Base-by-base conservation (phyloP, 225 moss, liverwort and hornwort species). In the Bryum argenteum region DNA sequence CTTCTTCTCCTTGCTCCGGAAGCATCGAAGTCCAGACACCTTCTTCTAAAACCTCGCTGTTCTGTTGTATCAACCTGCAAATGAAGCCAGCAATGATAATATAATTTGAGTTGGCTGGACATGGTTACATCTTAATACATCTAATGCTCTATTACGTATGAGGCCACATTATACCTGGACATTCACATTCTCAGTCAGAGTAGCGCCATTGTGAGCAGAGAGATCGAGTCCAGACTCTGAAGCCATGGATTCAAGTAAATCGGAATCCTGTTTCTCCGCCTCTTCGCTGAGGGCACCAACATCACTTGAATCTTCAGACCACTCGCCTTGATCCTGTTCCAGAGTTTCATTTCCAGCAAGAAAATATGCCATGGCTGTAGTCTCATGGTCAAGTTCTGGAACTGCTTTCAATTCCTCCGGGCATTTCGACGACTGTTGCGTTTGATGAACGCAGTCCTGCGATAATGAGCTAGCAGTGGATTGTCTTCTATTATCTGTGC, bases 21-120 rank as follows among this genome's bases (percentile, higher is more conserved):
- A n/a, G 88, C 85, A 80, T 96, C 93, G 54, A 93, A 96, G 71
- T 96, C 96, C 38, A 96, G 78, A 74, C 96, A 93, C 44, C 96
- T 82, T 69, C 96, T 79, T 58, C 96, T 79, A 15, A 96, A 77
- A n/a, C 93, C 93, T 67, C 93, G 81, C 67, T 93, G 96, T 50
- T 85, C 83, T 22, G 77, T 70, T 18, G 75, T 56, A 39, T 80
- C 80, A 48, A 70, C 80, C 91, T 91, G 79, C 65, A 80, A 15
- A 17, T 47, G 8, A 15, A 45, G 10, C 54, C 26, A 26, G 26
- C 26, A 33, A 33, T 33, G 33, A 33, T 33, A 33, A 4, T 5
- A 6, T 33, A 33, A 6, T 33, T 33, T 2, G 33, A 33, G 33
- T 5, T 33, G 33, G 33, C 33, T 33, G 33, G 33, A 33, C 33